Evolutionary conservation across 2,329 filamentous ascomycete genomes (phyloP), one percentile per base, ranked within the genome.

Genomic region (Sclerotiophoma versabilis): DNA sequence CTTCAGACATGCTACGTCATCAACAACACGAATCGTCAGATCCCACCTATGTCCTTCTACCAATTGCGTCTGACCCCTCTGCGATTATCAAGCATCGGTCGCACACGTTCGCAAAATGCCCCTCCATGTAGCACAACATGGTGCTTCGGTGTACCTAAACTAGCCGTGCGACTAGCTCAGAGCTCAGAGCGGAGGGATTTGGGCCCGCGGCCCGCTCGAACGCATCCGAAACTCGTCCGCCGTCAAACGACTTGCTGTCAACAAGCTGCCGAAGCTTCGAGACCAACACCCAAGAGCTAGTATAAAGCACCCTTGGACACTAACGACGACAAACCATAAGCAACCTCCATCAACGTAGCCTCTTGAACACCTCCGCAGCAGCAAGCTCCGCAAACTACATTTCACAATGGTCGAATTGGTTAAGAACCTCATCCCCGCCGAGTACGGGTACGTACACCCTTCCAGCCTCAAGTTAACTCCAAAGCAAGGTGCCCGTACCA

Each of bases 391-490:
- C 37, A 39, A 27, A 32, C 17, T 25, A 26, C 17, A 26, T 20
- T 19, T 27, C 39, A 49, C 22, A 41, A 54, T 54, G 51, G 51
- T 54, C 27, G 51, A 54, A 30, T 11, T 54, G n/a, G 11, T 54
- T 27, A 54, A 54, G 51, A 54, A 54, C 45, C 51, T 54, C 29
- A 55, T 55, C 15, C 52, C 52, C 25, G 41, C 52, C 36, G 52
- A 55, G 30, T 55, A 55, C 26, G 52, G 52, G 52, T 55, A 47
- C 7, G 52, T 50, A 7, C 20, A n/a, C 37, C 20, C 7, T 17
- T 4, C 7, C 14, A n/a, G 9, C 17, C 2, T 6, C 9, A 14
- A 17, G 14, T 8, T 14, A 5, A 2, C 14, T 17, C 15, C n/a
- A n/a, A 32, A 32, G 15, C 5, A 17, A 23, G 14, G n/a, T 22